phyloP scores from a whole-genome alignment of 83 land plant genomes.

The Larix sibirica region DNA sequence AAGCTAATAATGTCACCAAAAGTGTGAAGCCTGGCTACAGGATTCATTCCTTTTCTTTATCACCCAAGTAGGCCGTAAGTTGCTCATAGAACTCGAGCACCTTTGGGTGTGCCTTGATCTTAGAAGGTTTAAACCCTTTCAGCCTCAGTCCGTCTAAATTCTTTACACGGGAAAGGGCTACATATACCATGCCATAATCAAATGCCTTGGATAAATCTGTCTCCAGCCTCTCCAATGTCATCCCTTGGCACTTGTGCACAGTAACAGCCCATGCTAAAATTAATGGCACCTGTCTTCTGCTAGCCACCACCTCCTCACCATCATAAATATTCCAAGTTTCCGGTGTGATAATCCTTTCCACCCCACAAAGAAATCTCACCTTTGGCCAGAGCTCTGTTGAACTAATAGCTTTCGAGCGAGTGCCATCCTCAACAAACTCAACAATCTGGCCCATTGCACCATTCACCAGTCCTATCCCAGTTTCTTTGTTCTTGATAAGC shows the following conservation, averaged over 20 bases:
- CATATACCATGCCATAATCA: slow-evolving; percentile 81
- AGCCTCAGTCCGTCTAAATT: slow-evolving; percentile 61
- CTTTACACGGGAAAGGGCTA: slow-evolving; percentile 73
- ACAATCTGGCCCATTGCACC: slow-evolving; percentile 37
- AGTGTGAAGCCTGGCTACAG: neutral
- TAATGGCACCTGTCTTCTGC: slow-evolving; percentile 64
- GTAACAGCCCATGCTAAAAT: slow-evolving; percentile 77
- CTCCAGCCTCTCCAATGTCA: slow-evolving; percentile 64
- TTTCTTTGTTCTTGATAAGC: slow-evolving; percentile 61
- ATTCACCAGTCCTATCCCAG: slow-evolving; percentile 55
- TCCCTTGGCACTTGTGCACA: slow-evolving; percentile 84
- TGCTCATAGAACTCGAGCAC: slow-evolving; percentile 56
- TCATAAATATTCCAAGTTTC: slow-evolving; percentile 51
- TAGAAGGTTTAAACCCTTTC: slow-evolving; percentile 53
- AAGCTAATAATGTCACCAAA: neutral
- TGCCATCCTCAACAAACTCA: slow-evolving; percentile 9
- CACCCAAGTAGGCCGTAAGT: slow-evolving; percentile 8
- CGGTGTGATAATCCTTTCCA: slow-evolving; percentile 40
- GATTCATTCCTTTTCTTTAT: neutral
- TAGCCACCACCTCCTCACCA: slow-evolving; percentile 43
- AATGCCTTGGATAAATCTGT: slow-evolving; percentile 69
- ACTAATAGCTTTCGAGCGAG: neutral
- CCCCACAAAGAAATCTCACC: slow-evolving; percentile 54
- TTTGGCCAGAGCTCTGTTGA: slow-evolving; percentile 37
- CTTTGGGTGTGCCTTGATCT: slow-evolving; percentile 60